These are phyloP conservation scores for Bipolaris victoriae DNA, from an alignment of 2,329 filamentous ascomycete genomes.

Conservation along the genomic window DNA sequence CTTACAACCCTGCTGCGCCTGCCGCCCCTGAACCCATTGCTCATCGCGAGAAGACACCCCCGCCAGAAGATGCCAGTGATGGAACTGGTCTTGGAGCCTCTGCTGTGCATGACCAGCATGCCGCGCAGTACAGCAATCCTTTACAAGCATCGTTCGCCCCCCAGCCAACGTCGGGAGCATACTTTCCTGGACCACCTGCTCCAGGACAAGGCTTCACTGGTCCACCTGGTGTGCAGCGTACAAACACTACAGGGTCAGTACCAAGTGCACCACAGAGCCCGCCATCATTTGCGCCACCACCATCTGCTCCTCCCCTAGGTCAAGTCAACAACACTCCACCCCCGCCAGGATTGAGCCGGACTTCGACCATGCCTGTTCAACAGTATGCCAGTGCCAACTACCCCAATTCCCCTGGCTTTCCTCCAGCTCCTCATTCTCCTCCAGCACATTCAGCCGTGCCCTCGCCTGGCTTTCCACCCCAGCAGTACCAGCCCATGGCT, in stretches of 20 bases:
- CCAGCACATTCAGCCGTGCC: slow-evolving; percentile 43
- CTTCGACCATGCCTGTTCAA: slow-evolving; percentile 40
- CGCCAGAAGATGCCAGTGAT: slow-evolving; percentile 68
- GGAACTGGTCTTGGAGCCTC: slow-evolving; percentile 53
- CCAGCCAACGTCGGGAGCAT: slow-evolving; percentile 44
- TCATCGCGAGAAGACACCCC: slow-evolving; percentile 79
- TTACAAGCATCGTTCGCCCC: slow-evolving; percentile 44
- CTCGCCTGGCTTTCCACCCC: slow-evolving; percentile 49
- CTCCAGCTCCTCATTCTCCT: slow-evolving; percentile 38
- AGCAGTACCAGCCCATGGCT: slow-evolving; percentile 43
- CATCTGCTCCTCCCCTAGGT: slow-evolving; percentile 36
- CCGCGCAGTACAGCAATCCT: slow-evolving; percentile 39
- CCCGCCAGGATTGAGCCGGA: slow-evolving; percentile 37
- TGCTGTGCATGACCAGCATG: slow-evolving; percentile 49
- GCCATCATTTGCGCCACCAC: slow-evolving; percentile 50
- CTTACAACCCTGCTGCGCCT: slow-evolving; percentile 81
- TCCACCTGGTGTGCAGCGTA: slow-evolving; percentile 41
- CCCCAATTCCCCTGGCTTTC: slow-evolving; percentile 39
- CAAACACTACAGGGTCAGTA: slow-evolving; percentile 44
- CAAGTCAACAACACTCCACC: slow-evolving; percentile 33
- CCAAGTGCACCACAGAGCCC: slow-evolving; percentile 44
- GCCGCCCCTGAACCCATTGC: slow-evolving; percentile 73
- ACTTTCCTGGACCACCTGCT: slow-evolving; percentile 52
- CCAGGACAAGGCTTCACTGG: slow-evolving; percentile 44
- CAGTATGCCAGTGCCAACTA: slow-evolving; percentile 52